These are phyloP conservation scores for Mollisia scopiformis DNA, from an alignment of 2,329 filamentous ascomycete genomes.

Conservation along the genomic window DNA sequence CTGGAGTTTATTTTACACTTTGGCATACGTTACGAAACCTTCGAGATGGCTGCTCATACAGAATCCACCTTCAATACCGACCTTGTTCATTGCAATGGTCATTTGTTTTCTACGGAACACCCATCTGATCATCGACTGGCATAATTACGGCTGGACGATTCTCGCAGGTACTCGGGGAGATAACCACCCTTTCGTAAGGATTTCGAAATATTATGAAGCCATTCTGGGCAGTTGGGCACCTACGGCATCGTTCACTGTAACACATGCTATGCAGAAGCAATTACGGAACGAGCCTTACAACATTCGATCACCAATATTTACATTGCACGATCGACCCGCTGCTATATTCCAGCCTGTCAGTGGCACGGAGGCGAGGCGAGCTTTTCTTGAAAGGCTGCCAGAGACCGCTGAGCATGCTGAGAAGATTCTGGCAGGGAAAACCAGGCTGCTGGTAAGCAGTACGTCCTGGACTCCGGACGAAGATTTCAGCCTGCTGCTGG, in stretches of 20 bases:
- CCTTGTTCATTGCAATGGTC: constrained; percentile 74
- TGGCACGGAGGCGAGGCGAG: constrained; percentile 46
- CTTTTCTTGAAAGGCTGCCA: constrained; percentile 67
- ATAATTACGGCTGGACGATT: constrained; percentile 98
- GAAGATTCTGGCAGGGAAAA: constrained; percentile 59
- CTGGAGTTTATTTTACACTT: constrained; percentile 67
- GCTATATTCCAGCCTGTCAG: constrained; percentile 76
- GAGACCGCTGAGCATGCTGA: constrained; percentile 64
- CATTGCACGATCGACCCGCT: constrained; percentile 86
- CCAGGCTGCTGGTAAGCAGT: constrained; percentile 81
- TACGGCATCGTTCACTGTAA: constrained; percentile 82
- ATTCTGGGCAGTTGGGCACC: constrained; percentile 69
- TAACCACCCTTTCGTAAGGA: constrained; percentile 71
- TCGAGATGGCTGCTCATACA: constrained; percentile 87
- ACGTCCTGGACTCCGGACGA: constrained; percentile 98
- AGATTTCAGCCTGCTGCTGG: constrained; percentile 86
- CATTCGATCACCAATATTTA: constrained; percentile 65
- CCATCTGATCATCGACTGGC: constrained; percentile 91
- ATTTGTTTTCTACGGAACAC: constrained; percentile 79
- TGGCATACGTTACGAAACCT: constrained; percentile 76
- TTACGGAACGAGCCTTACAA: constrained; percentile 66
- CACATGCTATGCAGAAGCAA: constrained; percentile 81
- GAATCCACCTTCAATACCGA: constrained; percentile 95
- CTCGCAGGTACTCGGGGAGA: constrained; percentile 63
- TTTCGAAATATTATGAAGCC: constrained; percentile 80